phyloP scores from a whole-genome alignment of 768 basidiomycete species.

The Trametopsis cervina region DNA sequence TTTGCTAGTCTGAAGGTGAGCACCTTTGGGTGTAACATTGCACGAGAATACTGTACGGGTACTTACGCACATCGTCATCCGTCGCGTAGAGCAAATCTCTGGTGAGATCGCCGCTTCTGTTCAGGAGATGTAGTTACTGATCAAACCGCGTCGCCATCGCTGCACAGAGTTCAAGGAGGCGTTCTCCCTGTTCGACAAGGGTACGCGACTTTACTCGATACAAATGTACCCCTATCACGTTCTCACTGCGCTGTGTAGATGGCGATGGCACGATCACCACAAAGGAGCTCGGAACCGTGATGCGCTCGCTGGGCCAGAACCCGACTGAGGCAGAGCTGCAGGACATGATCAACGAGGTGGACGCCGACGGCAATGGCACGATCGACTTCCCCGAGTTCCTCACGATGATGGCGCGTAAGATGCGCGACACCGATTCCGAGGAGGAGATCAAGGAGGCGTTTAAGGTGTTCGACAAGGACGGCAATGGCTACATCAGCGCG shows the following conservation, averaged over 20 bases:
- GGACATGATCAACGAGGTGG: slow-evolving; percentile 95
- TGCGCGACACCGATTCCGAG: slow-evolving; percentile 88
- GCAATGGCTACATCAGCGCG: slow-evolving; percentile 83
- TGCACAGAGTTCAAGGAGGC: slow-evolving; percentile 93
- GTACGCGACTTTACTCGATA: slow-evolving; percentile 33
- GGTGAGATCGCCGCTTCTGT: slow-evolving; percentile 40
- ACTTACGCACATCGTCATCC: neutral
- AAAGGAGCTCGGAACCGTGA: slow-evolving; percentile 85
- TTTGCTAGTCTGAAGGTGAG: slow-evolving; percentile 22
- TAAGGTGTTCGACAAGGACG: slow-evolving; percentile 95
- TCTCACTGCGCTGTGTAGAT: slow-evolving; percentile 37
- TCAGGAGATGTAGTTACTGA: neutral
- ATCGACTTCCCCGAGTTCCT: slow-evolving; percentile 81
- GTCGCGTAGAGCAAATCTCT: slow-evolving; percentile 74
- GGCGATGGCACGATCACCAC: slow-evolving; percentile 93
- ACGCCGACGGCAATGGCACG: slow-evolving; percentile 81
- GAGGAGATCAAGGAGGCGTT: slow-evolving; percentile 97
- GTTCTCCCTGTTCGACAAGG: slow-evolving; percentile 96
- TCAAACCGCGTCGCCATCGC: slow-evolving; percentile 2
- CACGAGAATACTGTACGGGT: slow-evolving; percentile 10
- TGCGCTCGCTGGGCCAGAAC: slow-evolving; percentile 91
- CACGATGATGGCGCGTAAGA: slow-evolving; percentile 81
- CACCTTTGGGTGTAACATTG: slow-evolving; percentile 7
- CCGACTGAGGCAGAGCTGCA: slow-evolving; percentile 87
- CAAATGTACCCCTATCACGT: slow-evolving; percentile 4